These are phyloP conservation scores for Citeromyces siamensis DNA, from an alignment of 1,139 yeast species.

Conservation along the genomic window DNA sequence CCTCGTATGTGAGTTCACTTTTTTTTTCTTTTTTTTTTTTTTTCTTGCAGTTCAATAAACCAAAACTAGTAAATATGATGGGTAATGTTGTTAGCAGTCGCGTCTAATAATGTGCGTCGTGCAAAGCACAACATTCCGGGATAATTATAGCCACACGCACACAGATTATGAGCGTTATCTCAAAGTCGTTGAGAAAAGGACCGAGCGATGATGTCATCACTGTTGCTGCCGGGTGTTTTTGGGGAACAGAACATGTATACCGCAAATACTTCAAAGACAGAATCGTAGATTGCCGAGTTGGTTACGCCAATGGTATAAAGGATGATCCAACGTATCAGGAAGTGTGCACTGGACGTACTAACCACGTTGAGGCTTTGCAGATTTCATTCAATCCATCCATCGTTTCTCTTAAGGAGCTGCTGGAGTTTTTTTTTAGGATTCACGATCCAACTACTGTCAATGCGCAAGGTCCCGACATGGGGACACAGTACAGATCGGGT, in stretches of 20 bases:
- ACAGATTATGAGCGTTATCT: neutral
- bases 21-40: too few species aligned
- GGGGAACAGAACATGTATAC: conserved; percentile 90
- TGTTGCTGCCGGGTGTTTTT: conserved; percentile 80
- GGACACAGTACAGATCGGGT: conserved; percentile 79
- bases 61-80: too few species aligned
- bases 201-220: conserved; percentile 38
- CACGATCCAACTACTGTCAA: conserved; percentile 66
- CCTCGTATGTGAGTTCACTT: too few species aligned
- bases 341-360: conserved; percentile 67
- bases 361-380: conserved; percentile 69
- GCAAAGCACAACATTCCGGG: neutral
- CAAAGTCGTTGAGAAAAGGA: conserved; percentile 19
- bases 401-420: conserved; percentile 45
- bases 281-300: conserved; percentile 68
- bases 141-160: neutral
- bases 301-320: conserved; percentile 72
- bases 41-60: too few species aligned
- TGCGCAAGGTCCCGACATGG: conserved; percentile 72
- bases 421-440: conserved; percentile 80
- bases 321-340: conserved; percentile 55
- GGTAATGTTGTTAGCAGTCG: too few species aligned
- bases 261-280: conserved; percentile 49
- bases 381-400: conserved; percentile 64
- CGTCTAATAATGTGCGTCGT: too few species aligned